Percentiles rank a stretch among this genome's conserved stretches.
phyloP scores from a whole-genome alignment of 345 rosid genomes.

The Brassica carinata region DNA sequence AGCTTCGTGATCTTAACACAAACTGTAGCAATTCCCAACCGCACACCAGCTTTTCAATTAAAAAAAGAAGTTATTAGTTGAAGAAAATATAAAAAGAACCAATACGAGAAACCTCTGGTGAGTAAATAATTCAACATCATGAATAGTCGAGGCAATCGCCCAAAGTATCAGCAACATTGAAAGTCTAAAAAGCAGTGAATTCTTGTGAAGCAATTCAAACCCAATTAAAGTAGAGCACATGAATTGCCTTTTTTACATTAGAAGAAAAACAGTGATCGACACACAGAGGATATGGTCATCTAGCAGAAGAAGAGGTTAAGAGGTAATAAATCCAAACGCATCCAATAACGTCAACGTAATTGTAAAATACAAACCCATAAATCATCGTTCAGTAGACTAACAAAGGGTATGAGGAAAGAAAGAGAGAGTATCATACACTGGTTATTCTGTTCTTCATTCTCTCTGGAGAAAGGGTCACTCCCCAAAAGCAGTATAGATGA shows the following conservation, averaged over 20 bases:
- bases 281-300: not conserved
- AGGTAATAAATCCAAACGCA: not conserved
- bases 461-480: conserved; percentile 45
- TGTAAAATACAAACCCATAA: not conserved
- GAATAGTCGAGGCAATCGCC: no score
- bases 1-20: conserved; percentile 65
- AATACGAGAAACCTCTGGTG: no score
- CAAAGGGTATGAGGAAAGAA: not conserved
- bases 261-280: not conserved
- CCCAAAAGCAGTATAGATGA: conserved; percentile 67
- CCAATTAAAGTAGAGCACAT: not conserved
- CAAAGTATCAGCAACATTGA: no score
- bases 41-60: conserved; percentile 66
- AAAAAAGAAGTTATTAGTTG: no score
- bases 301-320: not conserved
- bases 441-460: conserved; percentile 45
- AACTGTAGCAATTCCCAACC: conserved; percentile 85
- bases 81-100: no score
- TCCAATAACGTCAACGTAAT: not conserved
- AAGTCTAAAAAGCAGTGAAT: not conserved
- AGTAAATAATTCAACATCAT: no score
- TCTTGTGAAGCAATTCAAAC: not conserved
- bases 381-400: not conserved
- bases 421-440: conserved; percentile 40
- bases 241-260: not conserved